Evolutionary conservation across 768 basidiomycete species (phyloP).

Genomic region (Xerocomellus amylosporus): DNA sequence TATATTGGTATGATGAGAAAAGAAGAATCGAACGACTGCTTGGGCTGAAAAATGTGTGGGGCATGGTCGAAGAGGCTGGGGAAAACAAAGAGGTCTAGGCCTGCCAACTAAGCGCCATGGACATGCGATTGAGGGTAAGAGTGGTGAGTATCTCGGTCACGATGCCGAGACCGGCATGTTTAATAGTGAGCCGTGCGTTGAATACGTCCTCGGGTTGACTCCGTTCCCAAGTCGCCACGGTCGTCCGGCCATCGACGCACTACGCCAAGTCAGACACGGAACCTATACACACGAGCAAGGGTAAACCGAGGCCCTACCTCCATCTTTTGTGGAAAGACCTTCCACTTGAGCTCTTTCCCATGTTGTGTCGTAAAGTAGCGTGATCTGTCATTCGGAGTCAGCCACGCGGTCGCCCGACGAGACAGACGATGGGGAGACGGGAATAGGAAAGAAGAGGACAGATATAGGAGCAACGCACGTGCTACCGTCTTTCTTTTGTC

Average conservation of each 20-base stretch:
- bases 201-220: conserved; percentile 54
- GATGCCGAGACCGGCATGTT: conserved; percentile 52
- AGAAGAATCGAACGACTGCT: background rate
- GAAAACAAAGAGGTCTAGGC: background rate
- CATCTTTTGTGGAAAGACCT: conserved; percentile 55
- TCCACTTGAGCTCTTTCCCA: conserved; percentile 77
- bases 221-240: conserved; percentile 67
- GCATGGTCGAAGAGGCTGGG: background rate
- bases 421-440: background rate
- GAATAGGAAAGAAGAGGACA: background rate
- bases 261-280: conserved; percentile 25
- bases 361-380: conserved; percentile 72
- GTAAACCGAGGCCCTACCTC: conserved; percentile 47
- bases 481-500: conserved; percentile 59
- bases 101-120: conserved; percentile 56
- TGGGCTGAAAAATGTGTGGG: conserved; percentile 5
- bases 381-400: conserved; percentile 44
- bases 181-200: conserved; percentile 59
- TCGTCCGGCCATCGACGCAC: conserved; percentile 63
- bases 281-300: background rate
- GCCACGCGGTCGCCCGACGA: background rate
- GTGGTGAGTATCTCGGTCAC: conserved; percentile 79
- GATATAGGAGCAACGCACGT: conserved; percentile 44
- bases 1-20: background rate
- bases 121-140: conserved; percentile 70